phyloP scores from a whole-genome alignment of 2,329 filamentous ascomycete species.

The Coleophoma crateriformis region DNA sequence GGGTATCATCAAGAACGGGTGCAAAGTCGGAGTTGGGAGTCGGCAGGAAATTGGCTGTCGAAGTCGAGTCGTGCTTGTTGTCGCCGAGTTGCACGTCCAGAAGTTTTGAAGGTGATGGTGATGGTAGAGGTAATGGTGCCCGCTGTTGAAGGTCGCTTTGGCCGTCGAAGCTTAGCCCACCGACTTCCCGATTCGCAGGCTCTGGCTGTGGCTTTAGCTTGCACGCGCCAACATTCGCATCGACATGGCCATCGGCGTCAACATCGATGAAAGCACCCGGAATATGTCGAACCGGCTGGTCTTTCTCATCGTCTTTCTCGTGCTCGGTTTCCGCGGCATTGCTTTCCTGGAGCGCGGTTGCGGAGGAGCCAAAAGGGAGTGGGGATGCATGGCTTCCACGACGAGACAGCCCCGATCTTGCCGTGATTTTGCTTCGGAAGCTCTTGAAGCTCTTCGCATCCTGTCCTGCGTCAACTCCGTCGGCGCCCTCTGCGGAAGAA shows the following conservation, averaged over 20 bases:
- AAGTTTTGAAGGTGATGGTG: constrained; percentile 7
- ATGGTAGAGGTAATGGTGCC: neutral
- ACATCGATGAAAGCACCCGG: constrained; percentile 2
- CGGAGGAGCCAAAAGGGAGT: neutral
- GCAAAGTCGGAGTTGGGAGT: constrained; percentile 23
- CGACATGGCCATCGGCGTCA: neutral
- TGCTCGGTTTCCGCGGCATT: neutral
- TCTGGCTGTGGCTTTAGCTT: neutral
- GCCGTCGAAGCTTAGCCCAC: constrained; percentile 1
- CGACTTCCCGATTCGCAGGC: constrained; percentile 1
- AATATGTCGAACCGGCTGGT: neutral
- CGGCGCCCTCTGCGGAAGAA: constrained; percentile 1
- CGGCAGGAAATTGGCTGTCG: constrained; percentile 19
- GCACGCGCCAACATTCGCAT: too few species aligned
- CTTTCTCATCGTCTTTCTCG: neutral
- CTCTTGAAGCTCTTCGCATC: neutral
- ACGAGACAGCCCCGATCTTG: neutral
- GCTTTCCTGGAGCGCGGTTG: neutral
- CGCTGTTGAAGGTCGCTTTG: constrained; percentile 6
- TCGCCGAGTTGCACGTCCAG: constrained; percentile 5
- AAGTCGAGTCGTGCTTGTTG: constrained; percentile 20
- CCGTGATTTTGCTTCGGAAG: neutral
- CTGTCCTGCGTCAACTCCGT: neutral
- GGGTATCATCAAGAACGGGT: constrained; percentile 15
- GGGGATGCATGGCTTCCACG: neutral